phyloP scores from a whole-genome alignment of 108 stramenopile species.

The Chaetoceros tenuissimus region DNA sequence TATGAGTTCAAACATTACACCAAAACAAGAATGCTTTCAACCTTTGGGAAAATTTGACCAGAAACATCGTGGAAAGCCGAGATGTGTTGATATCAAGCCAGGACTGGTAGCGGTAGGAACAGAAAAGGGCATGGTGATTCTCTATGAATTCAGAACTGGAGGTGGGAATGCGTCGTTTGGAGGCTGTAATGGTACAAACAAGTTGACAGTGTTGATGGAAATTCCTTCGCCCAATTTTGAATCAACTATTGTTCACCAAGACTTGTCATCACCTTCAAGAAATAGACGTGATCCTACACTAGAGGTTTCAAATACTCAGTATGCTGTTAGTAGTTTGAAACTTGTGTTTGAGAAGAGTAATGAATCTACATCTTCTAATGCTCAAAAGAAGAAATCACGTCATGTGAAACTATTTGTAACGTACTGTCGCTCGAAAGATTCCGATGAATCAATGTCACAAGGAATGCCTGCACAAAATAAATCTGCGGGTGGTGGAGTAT shows the following conservation, averaged over 20 bases:
- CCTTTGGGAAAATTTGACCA: conserved; percentile 40
- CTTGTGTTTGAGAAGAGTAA: conserved; percentile 21
- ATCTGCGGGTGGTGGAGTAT: conserved; percentile 43
- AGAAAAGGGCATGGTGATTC: conserved; percentile 47
- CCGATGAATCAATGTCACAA: neutral
- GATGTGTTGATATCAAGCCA: conserved; percentile 43
- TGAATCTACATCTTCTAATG: neutral
- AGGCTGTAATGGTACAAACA: conserved; percentile 5
- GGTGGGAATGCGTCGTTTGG: conserved; percentile 6
- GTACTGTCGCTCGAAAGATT: neutral
- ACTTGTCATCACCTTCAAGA: conserved; percentile 15
- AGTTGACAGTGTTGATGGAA: conserved; percentile 30
- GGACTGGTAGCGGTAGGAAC: conserved; percentile 76
- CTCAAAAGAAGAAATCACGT: neutral
- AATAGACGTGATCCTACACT: conserved; percentile 12
- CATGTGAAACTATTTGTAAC: neutral
- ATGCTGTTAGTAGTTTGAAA: neutral
- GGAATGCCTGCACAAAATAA: neutral
- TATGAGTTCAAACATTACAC: neutral
- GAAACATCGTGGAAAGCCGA: conserved; percentile 35
- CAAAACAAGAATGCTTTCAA: conserved; percentile 1
- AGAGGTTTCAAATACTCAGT: neutral
- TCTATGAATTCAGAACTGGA: conserved; percentile 38
- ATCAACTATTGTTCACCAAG: conserved; percentile 7
- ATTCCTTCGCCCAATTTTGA: conserved; percentile 57